Evolutionary conservation across 345 rosid species (phyloP).

Genomic region (Ceriops decandra): DNA sequence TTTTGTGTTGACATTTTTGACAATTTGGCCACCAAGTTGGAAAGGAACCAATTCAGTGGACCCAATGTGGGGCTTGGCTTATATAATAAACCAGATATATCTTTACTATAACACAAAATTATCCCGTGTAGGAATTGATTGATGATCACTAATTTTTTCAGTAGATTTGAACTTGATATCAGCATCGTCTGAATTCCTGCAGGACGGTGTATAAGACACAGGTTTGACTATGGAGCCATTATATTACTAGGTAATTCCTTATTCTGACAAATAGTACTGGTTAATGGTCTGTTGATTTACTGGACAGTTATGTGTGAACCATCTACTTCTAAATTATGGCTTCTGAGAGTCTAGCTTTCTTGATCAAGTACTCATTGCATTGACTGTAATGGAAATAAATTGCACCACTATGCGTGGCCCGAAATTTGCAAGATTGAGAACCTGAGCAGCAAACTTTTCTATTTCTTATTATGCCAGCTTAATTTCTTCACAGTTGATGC

Average conservation of each 20-base stretch:
- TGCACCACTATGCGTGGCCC: neutral
- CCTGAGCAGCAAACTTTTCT: too few relatives aligned
- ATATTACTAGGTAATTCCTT: conserved; percentile 65
- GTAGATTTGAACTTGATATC: conserved; percentile 1
- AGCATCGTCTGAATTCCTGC: conserved; percentile 19
- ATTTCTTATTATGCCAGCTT: neutral
- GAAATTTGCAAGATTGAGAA: neutral
- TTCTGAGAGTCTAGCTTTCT: too few relatives aligned
- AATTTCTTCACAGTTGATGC: neutral
- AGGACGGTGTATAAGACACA: conserved; percentile 96
- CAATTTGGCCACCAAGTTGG: too few relatives aligned
- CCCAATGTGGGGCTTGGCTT: too few relatives aligned
- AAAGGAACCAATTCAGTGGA: too few relatives aligned
- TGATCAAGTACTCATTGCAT: neutral
- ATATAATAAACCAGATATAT: too few relatives aligned
- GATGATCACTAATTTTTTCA: neutral
- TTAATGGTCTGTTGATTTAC: conserved; percentile 1
- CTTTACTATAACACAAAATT: neutral
- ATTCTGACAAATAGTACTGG: too few relatives aligned
- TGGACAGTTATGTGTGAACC: too few relatives aligned
- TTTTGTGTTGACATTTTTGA: too few relatives aligned
- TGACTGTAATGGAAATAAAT: neutral
- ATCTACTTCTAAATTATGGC: too few relatives aligned
- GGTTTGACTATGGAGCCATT: conserved; percentile 89
- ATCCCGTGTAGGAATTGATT: conserved; percentile 1